Percentiles rank a stretch among this genome's conserved stretches.
Evolutionary conservation across 768 basidiomycete genomes (phyloP).

Genomic region (Mycena chlorophos): DNA sequence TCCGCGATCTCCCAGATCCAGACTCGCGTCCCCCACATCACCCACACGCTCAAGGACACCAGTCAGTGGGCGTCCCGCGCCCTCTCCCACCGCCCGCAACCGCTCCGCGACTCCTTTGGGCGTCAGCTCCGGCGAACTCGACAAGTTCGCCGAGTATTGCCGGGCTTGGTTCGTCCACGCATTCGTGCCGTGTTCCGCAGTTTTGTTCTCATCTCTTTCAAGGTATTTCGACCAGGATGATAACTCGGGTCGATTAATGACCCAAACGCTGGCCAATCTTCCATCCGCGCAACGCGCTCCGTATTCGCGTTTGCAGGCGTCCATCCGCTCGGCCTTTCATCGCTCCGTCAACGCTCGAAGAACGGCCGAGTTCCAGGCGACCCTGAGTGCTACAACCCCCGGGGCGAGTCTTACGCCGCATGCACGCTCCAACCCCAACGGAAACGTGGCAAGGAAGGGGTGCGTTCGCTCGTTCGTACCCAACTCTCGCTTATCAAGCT

Average conservation of each 20-base stretch:
- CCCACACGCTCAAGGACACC: conserved; percentile 56
- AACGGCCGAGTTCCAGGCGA: conserved; percentile 83
- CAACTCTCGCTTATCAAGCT: conserved; percentile 8
- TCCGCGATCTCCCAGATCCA: conserved; percentile 20
- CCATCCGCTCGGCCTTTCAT: conserved; percentile 83
- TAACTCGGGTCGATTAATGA: conserved; percentile 75
- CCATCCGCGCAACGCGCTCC: conserved; percentile 84
- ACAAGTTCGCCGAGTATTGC: conserved; percentile 76
- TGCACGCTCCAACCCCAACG: conserved; percentile 64
- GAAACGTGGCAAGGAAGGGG: conserved; percentile 69
- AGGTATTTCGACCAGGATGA: conserved; percentile 89
- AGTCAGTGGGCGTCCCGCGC: conserved; percentile 53
- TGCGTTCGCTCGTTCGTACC: conserved; percentile 24
- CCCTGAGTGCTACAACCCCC: conserved; percentile 73
- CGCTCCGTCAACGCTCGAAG: conserved; percentile 73
- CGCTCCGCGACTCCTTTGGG: conserved; percentile 72
- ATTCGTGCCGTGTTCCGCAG: not conserved
- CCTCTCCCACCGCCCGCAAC: conserved; percentile 59
- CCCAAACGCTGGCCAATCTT: conserved; percentile 75
- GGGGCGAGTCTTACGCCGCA: conserved; percentile 79
- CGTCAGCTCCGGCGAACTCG: conserved; percentile 66
- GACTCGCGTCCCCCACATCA: conserved; percentile 55
- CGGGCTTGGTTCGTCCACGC: conserved; percentile 64
- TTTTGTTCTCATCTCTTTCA: conserved; percentile 11
- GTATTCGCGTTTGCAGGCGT: conserved; percentile 83